Conservation (phyloP, 1,284 basidiomycete species). For the Mycosarcoma mackinlayi region DNA sequence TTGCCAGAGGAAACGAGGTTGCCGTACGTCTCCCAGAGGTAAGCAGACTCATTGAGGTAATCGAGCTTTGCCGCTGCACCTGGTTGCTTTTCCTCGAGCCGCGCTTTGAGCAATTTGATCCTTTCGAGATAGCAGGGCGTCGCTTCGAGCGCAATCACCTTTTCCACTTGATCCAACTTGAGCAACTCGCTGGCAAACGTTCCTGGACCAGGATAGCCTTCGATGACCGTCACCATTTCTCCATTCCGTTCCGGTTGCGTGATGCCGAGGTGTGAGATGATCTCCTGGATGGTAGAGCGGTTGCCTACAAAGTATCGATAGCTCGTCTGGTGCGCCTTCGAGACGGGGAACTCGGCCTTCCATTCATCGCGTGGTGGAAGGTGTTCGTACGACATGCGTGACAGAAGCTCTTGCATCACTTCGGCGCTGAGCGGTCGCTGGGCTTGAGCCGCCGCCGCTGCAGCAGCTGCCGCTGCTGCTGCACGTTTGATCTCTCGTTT, state of each 20-base stretch:
- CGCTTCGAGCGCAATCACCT: conserved; percentile 61
- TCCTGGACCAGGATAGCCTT: conserved; percentile 65
- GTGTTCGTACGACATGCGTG: conserved; percentile 40
- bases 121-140: conserved; percentile 30
- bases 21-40: conserved; percentile 55
- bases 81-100: conserved; percentile 18
- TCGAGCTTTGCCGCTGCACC: conserved; percentile 31
- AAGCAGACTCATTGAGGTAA: conserved; percentile 43
- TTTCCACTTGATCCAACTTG: conserved; percentile 58
- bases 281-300: conserved; percentile 34
- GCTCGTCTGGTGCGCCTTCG: conserved; percentile 26
- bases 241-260: conserved; percentile 29
- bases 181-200: conserved; percentile 58
- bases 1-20: conserved; percentile 41
- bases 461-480: not conserved
- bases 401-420: conserved; percentile 13
- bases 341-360: conserved; percentile 39
- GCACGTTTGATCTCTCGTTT: conserved; percentile 4
- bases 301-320: conserved; percentile 62
- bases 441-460: conserved; percentile 1
- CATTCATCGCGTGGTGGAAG: conserved; percentile 48
- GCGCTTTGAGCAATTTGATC: conserved; percentile 34
- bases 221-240: conserved; percentile 59
- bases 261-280: conserved; percentile 48
- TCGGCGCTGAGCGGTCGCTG: conserved; percentile 5